Evolutionary conservation across 2,329 filamentous ascomycete species (phyloP).

Genomic region (Venturia asperata): DNA sequence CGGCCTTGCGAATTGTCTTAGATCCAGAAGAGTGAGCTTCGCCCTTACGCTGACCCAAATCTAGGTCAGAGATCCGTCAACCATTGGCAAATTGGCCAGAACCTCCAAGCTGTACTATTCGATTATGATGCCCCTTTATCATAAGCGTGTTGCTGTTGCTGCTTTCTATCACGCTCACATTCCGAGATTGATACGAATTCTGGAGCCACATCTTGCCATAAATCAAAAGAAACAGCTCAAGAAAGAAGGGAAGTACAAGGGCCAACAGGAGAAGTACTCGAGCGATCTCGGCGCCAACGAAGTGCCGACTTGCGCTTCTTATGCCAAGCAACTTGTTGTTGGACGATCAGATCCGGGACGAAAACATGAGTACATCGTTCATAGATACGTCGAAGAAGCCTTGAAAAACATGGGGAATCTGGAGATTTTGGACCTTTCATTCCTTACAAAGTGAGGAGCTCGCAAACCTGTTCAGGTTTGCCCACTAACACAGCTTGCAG

Average conservation of each 20-base stretch:
- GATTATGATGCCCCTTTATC: conserved; percentile 12
- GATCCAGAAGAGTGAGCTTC: neutral
- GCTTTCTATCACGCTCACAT: conserved; percentile 2
- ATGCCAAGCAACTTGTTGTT: conserved; percentile 7
- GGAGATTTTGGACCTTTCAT: conserved; percentile 10
- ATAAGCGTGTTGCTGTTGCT: conserved; percentile 14
- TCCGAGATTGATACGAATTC: conserved; percentile 2
- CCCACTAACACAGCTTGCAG: neutral
- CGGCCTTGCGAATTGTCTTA: too few relatives aligned
- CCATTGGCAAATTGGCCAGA: conserved; percentile 13
- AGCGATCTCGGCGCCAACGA: conserved; percentile 7
- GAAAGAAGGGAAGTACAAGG: conserved; percentile 15
- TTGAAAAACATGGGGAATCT: conserved; percentile 14
- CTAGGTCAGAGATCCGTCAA: conserved; percentile 13
- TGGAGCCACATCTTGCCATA: conserved; percentile 15
- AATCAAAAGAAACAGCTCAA: conserved; percentile 14
- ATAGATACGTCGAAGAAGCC: conserved; percentile 15
- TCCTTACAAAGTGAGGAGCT: conserved; percentile 7
- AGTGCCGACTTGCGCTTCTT: conserved; percentile 10
- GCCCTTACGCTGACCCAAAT: neutral
- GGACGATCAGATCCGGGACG: conserved; percentile 2
- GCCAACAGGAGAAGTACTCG: conserved; percentile 11
- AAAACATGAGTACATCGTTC: conserved; percentile 17
- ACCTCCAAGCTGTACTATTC: conserved; percentile 15
- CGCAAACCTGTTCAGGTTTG: neutral